Conservation (phyloP, 768 basidiomycete species). For the Mycena epipterygia region DNA sequence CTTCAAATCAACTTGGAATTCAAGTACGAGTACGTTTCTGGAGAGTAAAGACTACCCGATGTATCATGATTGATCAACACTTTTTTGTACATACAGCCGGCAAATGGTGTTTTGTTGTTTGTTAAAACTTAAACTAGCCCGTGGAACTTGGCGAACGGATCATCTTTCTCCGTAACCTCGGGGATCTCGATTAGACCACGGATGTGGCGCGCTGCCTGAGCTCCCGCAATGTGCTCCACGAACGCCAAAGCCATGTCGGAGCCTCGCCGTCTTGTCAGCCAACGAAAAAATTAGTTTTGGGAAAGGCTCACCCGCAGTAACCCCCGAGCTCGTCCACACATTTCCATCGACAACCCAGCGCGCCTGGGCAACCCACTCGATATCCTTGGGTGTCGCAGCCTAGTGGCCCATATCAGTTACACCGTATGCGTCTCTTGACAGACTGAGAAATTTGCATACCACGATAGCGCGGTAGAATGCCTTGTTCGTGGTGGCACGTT, state of each 20-base stretch:
- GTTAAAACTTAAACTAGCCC: constrained; percentile 38
- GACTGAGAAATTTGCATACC: too few relatives aligned
- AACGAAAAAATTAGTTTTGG: background rate
- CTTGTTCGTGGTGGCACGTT: too few relatives aligned
- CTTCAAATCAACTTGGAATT: too few relatives aligned
- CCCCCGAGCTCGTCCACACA: constrained; percentile 51
- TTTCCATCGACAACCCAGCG: constrained; percentile 50
- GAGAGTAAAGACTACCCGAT: too few relatives aligned
- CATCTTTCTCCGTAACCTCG: constrained; percentile 29
- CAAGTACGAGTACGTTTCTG: too few relatives aligned
- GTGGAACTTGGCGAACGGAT: constrained; percentile 38
- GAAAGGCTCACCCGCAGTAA: constrained; percentile 14
- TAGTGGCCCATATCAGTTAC: too few relatives aligned
- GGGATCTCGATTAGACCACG: constrained; percentile 34
- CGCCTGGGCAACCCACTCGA: constrained; percentile 50
- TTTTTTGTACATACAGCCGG: too few relatives aligned
- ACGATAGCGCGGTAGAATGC: too few relatives aligned
- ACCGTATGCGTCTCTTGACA: too few relatives aligned
- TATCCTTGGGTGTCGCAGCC: constrained; percentile 35
- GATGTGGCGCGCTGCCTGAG: constrained; percentile 31
- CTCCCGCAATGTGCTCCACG: constrained; percentile 27
- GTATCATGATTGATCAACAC: too few relatives aligned
- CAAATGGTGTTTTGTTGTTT: too few relatives aligned
- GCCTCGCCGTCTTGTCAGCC: background rate
- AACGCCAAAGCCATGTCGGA: background rate